Evolutionary conservation across 2,329 filamentous ascomycete genomes (phyloP).

Genomic region (Dissoconium aciculare): DNA sequence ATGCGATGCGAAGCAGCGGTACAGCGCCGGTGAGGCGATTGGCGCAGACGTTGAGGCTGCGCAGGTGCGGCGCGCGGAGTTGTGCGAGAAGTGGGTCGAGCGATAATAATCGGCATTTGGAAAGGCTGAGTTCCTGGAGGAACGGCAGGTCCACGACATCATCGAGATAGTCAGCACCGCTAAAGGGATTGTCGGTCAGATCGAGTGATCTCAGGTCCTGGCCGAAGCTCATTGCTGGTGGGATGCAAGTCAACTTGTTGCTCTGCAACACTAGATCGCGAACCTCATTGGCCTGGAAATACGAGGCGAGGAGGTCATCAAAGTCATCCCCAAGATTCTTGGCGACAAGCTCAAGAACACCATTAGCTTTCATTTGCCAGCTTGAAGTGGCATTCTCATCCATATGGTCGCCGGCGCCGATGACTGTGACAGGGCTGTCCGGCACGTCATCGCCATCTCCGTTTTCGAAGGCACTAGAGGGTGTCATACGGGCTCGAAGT

Average conservation of each 20-base stretch:
- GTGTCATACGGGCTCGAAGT: slow-evolving; percentile 51
- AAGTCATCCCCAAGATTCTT: slow-evolving; percentile 27
- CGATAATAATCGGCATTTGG: slow-evolving; percentile 57
- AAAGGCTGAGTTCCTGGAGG: slow-evolving; percentile 62
- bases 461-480: slow-evolving; percentile 33
- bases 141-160: slow-evolving; percentile 46
- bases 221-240: slow-evolving; percentile 53
- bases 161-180: slow-evolving; percentile 49
- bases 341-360: slow-evolving; percentile 28
- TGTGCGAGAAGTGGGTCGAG: slow-evolving; percentile 50
- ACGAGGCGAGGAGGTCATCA: slow-evolving; percentile 27
- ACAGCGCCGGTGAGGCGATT: slow-evolving; percentile 61
- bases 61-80: slow-evolving; percentile 59
- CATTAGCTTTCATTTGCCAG: slow-evolving; percentile 21
- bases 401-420: slow-evolving; percentile 8
- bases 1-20: slow-evolving; percentile 49
- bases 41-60: slow-evolving; percentile 64
- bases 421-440: slow-evolving; percentile 14
- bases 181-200: slow-evolving; percentile 26
- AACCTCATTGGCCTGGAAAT: slow-evolving; percentile 34
- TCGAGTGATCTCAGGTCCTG: slow-evolving; percentile 44
- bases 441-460: slow-evolving; percentile 9
- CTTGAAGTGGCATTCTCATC: slow-evolving; percentile 2
- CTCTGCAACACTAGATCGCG: slow-evolving; percentile 55
- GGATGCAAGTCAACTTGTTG: slow-evolving; percentile 59